These are phyloP conservation scores for Ophiocordyceps robertsii DNA, from an alignment of 2,329 filamentous ascomycete genomes.

Conservation along the genomic window DNA sequence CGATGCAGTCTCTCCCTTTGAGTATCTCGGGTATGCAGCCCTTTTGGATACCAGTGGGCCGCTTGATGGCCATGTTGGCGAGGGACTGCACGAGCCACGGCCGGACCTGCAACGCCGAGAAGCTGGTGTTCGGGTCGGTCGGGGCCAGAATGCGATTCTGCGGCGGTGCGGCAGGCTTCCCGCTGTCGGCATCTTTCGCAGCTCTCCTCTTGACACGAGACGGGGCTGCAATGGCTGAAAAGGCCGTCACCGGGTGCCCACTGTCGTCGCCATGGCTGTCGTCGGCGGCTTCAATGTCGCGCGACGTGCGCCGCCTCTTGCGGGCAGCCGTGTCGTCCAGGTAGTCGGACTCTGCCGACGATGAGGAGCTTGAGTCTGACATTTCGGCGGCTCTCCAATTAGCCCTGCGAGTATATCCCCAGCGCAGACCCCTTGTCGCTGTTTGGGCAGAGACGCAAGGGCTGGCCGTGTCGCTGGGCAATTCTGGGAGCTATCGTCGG, in stretches of 20 bases:
- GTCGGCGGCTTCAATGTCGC: slow-evolving; percentile 6
- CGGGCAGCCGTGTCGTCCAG: slow-evolving; percentile 30
- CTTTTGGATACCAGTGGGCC: slow-evolving; percentile 85
- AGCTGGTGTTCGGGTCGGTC: slow-evolving; percentile 46
- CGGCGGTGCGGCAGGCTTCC: slow-evolving; percentile 7
- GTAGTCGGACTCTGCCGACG: slow-evolving; percentile 32
- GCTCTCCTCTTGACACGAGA: slow-evolving; percentile 35
- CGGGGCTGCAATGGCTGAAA: slow-evolving; percentile 34
- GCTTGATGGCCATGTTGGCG: slow-evolving; percentile 61
- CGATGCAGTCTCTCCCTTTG: slow-evolving; percentile 85
- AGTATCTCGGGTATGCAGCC: slow-evolving; percentile 88
- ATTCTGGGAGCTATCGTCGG: too few relatives aligned
- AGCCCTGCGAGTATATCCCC: too few relatives aligned
- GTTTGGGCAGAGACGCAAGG: too few relatives aligned
- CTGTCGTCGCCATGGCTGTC: slow-evolving; percentile 17
- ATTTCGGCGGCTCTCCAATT: neutral
- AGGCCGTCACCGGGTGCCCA: slow-evolving; percentile 16
- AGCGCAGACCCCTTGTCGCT: too few relatives aligned
- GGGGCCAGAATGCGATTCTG: slow-evolving; percentile 32
- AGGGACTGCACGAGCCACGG: slow-evolving; percentile 86
- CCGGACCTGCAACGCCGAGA: slow-evolving; percentile 57
- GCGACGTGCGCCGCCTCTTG: slow-evolving; percentile 27
- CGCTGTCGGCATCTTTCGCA: slow-evolving; percentile 1
- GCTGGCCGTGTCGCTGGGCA: too few relatives aligned
- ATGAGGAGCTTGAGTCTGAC: slow-evolving; percentile 1